Percentiles rank a stretch among this genome's conserved stretches.
These are phyloP conservation scores for Halteria grandinella DNA, from an alignment of 73 alveolate genomes.

Conservation along the genomic window DNA sequence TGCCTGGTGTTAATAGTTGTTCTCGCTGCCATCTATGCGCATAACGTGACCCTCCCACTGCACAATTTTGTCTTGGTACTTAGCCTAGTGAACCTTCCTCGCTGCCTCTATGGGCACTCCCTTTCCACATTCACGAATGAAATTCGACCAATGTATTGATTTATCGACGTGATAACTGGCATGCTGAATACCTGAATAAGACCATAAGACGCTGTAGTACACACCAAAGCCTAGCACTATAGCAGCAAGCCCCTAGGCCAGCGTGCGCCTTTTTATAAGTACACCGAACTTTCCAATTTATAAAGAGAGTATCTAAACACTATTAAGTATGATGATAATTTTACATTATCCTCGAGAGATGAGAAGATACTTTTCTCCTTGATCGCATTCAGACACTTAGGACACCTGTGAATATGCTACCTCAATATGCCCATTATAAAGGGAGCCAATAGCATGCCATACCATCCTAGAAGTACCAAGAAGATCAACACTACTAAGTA, in stretches of 20 bases:
- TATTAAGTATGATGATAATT: not conserved
- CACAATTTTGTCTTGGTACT: conserved; percentile 46
- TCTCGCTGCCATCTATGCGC: conserved; percentile 47
- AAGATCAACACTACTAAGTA: conserved; percentile 9
- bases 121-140: conserved; percentile 30
- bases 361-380: conserved; percentile 56
- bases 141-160: conserved; percentile 1
- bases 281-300: conserved; percentile 65
- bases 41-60: conserved; percentile 70
- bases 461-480: conserved; percentile 14
- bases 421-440: conserved; percentile 31
- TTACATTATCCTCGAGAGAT: conserved; percentile 59
- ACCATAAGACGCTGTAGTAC: not conserved
- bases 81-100: not conserved
- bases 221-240: not conserved
- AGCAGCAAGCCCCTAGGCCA: conserved; percentile 3
- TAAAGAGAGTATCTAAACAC: conserved; percentile 45
- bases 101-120: conserved; percentile 3
- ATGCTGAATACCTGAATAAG: not conserved
- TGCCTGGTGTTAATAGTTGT: conserved; percentile 2
- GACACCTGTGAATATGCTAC: conserved; percentile 52
- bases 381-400: conserved; percentile 65
- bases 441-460: conserved; percentile 15
- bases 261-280: conserved; percentile 51
- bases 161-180: not conserved